phyloP scores from a whole-genome alignment of 768 basidiomycete genomes.

The Mycena crocata region DNA sequence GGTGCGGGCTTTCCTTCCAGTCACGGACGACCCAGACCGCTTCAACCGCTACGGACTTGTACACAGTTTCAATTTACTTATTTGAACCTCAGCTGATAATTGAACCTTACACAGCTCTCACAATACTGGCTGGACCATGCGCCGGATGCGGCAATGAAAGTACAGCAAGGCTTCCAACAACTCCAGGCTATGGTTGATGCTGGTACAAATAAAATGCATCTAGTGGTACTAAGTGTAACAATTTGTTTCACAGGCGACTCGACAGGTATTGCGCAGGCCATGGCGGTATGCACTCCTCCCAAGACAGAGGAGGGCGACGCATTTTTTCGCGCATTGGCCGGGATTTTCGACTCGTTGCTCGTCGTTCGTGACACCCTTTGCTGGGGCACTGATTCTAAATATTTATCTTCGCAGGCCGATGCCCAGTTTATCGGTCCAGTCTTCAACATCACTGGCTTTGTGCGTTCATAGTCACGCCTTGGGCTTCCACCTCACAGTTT shows the following conservation, averaged over 20 bases:
- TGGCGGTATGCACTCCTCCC: conserved; percentile 6
- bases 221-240: not conserved
- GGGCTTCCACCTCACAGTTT: no score
- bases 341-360: not conserved
- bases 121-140: conserved; percentile 3
- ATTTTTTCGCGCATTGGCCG: conserved; percentile 4
- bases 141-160: not conserved
- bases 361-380: not conserved
- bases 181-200: conserved; percentile 11
- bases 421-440: not conserved
- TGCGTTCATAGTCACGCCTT: no score
- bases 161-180: not conserved
- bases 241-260: not conserved
- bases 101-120: not conserved
- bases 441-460: conserved; percentile 7
- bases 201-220: not conserved
- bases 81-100: not conserved
- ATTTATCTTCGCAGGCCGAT: not conserved
- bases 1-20: conserved; percentile 4
- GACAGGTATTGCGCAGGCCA: not conserved
- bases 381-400: not conserved
- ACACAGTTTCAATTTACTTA: not conserved
- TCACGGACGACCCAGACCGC: conserved; percentile 6
- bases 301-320: not conserved
- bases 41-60: conserved; percentile 13